Percentiles rank a stretch among this genome's conserved stretches.
Conservation (phyloP, 805 yeast species). For the Metschnikowia cerradonensis region DNA sequence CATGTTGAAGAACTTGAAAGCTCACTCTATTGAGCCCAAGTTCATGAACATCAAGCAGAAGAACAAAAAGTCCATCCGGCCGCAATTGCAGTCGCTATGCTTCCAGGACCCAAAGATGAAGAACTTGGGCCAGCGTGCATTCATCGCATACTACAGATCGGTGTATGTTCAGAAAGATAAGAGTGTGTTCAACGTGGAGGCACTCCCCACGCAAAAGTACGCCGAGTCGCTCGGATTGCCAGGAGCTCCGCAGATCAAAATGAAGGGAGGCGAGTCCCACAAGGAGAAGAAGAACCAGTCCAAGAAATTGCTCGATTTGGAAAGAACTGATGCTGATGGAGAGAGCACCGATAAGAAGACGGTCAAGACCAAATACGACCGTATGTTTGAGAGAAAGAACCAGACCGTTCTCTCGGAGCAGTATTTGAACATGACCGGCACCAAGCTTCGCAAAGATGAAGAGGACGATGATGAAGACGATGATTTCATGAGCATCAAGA, state of each 20-base stretch:
- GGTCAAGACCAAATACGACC: slow-evolving; percentile 83
- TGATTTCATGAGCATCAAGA: slow-evolving; percentile 77
- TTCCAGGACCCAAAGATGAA: slow-evolving; percentile 90
- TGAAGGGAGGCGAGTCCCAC: slow-evolving; percentile 51
- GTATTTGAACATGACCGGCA: slow-evolving; percentile 68
- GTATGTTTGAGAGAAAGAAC: slow-evolving; percentile 92
- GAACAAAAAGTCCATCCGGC: slow-evolving; percentile 68
- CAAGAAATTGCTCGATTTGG: slow-evolving; percentile 57
- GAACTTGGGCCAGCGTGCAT: slow-evolving; percentile 93
- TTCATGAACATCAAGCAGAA: slow-evolving; percentile 71
- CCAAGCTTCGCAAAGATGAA: slow-evolving; percentile 20
- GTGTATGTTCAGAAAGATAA: slow-evolving; percentile 84
- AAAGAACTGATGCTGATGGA: slow-evolving; percentile 50
- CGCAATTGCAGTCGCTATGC: slow-evolving; percentile 84
- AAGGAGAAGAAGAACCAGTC: slow-evolving; percentile 81
- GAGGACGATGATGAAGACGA: slow-evolving; percentile 47
- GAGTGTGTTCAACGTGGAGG: slow-evolving; percentile 73
- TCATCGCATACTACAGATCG: slow-evolving; percentile 84
- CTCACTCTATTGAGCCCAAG: slow-evolving; percentile 64
- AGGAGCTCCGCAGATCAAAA: slow-evolving; percentile 90
- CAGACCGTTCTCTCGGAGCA: slow-evolving; percentile 90
- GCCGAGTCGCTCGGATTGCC: slow-evolving; percentile 91
- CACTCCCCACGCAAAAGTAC: slow-evolving; percentile 73
- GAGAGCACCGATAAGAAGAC: slow-evolving; percentile 45
- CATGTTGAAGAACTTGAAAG: slow-evolving; percentile 59